phyloP scores from a whole-genome alignment of 2,329 filamentous ascomycete genomes.

The Dendrostoma leiphaemia region DNA sequence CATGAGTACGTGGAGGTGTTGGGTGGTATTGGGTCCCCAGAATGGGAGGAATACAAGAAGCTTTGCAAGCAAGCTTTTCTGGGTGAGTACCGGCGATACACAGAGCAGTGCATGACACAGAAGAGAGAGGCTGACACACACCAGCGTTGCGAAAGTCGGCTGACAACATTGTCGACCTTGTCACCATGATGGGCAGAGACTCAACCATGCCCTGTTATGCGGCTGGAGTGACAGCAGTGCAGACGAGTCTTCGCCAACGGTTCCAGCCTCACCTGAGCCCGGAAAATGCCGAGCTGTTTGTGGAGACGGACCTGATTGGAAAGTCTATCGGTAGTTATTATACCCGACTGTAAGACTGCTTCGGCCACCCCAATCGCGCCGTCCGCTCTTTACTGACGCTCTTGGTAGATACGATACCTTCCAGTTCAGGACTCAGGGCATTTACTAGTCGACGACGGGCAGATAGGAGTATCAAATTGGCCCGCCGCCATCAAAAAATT shows the following conservation, averaged over 20 bases:
- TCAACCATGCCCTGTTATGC: constrained; percentile 84
- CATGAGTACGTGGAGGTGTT: constrained; percentile 84
- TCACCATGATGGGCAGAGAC: constrained; percentile 80
- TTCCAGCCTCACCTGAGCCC: constrained; percentile 82
- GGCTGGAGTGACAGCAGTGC: constrained; percentile 69
- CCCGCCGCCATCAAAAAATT: not conserved
- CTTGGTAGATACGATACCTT: constrained; percentile 72
- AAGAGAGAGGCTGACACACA: constrained; percentile 17
- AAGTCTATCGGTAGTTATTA: constrained; percentile 88
- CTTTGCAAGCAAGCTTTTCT: constrained; percentile 84
- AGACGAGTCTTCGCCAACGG: constrained; percentile 65
- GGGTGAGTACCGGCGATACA: constrained; percentile 43
- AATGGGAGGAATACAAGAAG: constrained; percentile 73
- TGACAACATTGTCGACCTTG: constrained; percentile 77
- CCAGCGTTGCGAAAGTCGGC: constrained; percentile 72
- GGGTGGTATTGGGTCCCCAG: constrained; percentile 67
- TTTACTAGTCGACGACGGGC: no score
- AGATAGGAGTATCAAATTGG: constrained; percentile 6
- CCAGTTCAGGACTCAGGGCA: constrained; percentile 84
- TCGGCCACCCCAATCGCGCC: not conserved
- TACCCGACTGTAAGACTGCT: constrained; percentile 67
- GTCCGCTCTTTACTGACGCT: constrained; percentile 1
- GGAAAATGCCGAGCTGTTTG: constrained; percentile 77
- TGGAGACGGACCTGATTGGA: constrained; percentile 74
- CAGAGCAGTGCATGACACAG: not conserved